Conservation (phyloP, 306 rosid species). For the Lathyrus sativus region DNA sequence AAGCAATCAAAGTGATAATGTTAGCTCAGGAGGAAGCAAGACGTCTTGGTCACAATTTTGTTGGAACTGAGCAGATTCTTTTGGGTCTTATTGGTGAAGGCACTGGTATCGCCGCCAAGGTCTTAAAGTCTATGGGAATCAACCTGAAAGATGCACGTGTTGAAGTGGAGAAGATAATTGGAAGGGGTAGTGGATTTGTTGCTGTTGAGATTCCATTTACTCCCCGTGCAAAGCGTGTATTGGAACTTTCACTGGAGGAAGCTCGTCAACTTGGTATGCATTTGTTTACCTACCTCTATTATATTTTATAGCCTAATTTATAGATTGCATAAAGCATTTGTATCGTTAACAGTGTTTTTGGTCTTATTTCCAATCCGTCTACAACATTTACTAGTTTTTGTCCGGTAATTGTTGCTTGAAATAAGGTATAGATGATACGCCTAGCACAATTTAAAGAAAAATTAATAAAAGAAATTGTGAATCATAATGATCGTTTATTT, state of each 20-base stretch:
- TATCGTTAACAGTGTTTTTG: not conserved
- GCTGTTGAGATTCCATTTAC: conserved; percentile 98
- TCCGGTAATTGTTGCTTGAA: not conserved
- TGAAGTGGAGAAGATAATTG: conserved; percentile 98
- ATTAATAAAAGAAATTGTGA: not conserved
- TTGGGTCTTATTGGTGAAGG: conserved; percentile 99
- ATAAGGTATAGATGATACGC: conserved; percentile 17
- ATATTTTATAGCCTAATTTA: conserved; percentile 2
- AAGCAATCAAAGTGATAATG: conserved; percentile 96
- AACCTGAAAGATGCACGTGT: conserved; percentile 97
- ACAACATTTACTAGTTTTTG: not conserved
- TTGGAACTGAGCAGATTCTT: conserved; percentile 98
- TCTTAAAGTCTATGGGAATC: conserved; percentile 94
- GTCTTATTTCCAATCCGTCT: not conserved
- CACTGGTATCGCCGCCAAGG: conserved; percentile 97
- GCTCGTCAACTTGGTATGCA: conserved; percentile 94
- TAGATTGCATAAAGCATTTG: conserved; percentile 1
- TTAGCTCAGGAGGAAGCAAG: conserved; percentile 99
- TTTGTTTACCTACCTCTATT: conserved; percentile 5
- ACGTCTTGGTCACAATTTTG: conserved; percentile 97
- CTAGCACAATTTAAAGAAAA: not conserved
- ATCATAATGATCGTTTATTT: conserved; percentile 8
- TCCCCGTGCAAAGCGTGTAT: conserved; percentile 96
- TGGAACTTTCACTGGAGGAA: conserved; percentile 97
- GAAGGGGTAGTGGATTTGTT: conserved; percentile 99